Conservation (phyloP, 148 eudicot genomes). For the Arbutus unedo region DNA sequence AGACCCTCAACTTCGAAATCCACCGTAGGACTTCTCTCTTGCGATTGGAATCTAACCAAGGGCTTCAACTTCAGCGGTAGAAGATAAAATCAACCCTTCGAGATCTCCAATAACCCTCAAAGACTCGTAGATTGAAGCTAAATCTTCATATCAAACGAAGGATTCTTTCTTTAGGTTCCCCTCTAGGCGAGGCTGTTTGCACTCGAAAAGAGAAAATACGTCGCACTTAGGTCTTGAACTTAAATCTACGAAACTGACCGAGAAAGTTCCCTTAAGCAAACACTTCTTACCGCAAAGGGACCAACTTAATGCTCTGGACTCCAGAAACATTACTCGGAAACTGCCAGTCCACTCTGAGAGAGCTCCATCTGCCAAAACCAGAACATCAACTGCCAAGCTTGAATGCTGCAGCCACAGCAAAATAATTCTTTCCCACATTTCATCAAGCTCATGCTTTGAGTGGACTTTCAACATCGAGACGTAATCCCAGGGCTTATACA, state of each 20-base stretch:
- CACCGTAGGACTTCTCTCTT: neutral
- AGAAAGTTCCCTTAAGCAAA: neutral
- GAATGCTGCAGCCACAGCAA: neutral
- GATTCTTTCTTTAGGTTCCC: neutral
- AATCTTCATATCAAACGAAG: neutral
- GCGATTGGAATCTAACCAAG: neutral
- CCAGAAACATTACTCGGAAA: neutral
- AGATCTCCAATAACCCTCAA: neutral
- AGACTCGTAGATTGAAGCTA: neutral
- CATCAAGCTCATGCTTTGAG: neutral
- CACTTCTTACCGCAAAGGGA: neutral
- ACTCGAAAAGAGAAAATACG: neutral
- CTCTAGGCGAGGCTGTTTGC: neutral
- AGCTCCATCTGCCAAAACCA: neutral
- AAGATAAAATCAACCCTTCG: neutral
- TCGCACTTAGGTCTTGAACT: neutral
- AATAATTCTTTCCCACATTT: neutral
- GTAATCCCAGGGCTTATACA: neutral
- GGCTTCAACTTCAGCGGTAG: neutral
- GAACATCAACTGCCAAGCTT: neutral
- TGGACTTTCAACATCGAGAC: neutral
- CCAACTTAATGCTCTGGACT: neutral
- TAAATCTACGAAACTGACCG: neutral
- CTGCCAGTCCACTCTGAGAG: neutral
- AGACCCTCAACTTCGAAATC: neutral